These are phyloP conservation scores for Sporothrix dimorphospora DNA, from an alignment of 2,329 filamentous ascomycete genomes.

Conservation along the genomic window DNA sequence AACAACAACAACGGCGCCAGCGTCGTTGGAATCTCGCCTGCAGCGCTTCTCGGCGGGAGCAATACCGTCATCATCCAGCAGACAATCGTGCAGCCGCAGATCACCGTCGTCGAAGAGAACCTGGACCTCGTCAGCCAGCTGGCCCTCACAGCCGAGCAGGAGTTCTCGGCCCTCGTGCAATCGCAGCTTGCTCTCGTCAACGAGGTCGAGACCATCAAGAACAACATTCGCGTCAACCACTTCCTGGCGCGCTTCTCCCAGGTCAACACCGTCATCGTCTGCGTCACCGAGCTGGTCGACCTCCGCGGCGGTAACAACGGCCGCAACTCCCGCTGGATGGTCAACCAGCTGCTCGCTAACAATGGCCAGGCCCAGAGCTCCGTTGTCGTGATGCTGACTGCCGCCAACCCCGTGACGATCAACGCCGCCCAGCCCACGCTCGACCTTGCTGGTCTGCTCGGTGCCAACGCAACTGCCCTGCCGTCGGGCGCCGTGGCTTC, in stretches of 20 bases:
- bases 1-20: slow-evolving; percentile 19
- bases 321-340: slow-evolving; percentile 44
- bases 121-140: slow-evolving; percentile 43
- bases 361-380: slow-evolving; percentile 42
- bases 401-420: slow-evolving; percentile 44
- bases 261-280: slow-evolving; percentile 46
- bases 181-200: slow-evolving; percentile 44
- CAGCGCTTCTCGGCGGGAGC: slow-evolving; percentile 30
- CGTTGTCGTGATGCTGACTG: slow-evolving; percentile 46
- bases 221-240: slow-evolving; percentile 48
- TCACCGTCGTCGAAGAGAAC: slow-evolving; percentile 45
- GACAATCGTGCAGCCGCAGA: slow-evolving; percentile 38
- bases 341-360: slow-evolving; percentile 46
- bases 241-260: slow-evolving; percentile 44
- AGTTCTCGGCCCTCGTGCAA: slow-evolving; percentile 45
- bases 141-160: slow-evolving; percentile 42
- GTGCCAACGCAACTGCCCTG: slow-evolving; percentile 19
- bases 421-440: slow-evolving; percentile 37
- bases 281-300: slow-evolving; percentile 45
- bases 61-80: slow-evolving; percentile 42
- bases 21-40: slow-evolving; percentile 34
- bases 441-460: slow-evolving; percentile 32
- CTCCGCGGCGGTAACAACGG: slow-evolving; percentile 37
- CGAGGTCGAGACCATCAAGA: slow-evolving; percentile 47
- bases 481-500: slow-evolving; percentile 18